Evolutionary conservation across 2,329 filamentous ascomycete species (phyloP).

Genomic region (Aspergillus sp.): DNA sequence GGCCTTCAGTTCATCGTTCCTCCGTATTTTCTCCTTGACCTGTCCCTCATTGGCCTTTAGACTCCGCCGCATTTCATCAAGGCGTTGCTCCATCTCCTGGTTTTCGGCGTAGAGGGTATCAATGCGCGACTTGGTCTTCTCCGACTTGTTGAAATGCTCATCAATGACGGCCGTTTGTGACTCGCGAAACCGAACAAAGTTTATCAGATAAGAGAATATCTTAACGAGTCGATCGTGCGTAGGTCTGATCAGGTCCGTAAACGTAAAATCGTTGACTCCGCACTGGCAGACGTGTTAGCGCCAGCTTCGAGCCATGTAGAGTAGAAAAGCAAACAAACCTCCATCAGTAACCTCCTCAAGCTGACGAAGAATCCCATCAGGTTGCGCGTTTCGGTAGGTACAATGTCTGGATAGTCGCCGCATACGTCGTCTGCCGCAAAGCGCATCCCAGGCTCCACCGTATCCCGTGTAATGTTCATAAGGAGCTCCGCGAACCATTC

Average conservation of each 20-base stretch:
- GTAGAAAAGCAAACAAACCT: constrained; percentile 30
- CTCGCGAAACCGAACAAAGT: constrained; percentile 95
- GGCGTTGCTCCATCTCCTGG: constrained; percentile 68
- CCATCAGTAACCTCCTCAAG: constrained; percentile 65
- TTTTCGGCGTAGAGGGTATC: constrained; percentile 79
- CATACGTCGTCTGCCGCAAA: constrained; percentile 81
- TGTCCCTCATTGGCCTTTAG: constrained; percentile 71
- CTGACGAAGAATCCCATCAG: constrained; percentile 93
- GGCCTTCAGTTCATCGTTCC: constrained; percentile 80
- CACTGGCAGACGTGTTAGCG: too few relatives aligned
- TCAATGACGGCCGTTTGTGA: constrained; percentile 84
- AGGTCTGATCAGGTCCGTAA: constrained; percentile 82
- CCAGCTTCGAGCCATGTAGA: too few relatives aligned
- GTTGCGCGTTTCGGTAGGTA: constrained; percentile 81
- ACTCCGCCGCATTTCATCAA: constrained; percentile 73
- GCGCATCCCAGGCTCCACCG: constrained; percentile 89
- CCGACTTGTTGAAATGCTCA: constrained; percentile 83
- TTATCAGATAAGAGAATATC: constrained; percentile 96
- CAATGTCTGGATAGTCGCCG: constrained; percentile 71
- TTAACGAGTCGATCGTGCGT: constrained; percentile 84
- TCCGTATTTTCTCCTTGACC: constrained; percentile 71
- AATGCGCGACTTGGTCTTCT: constrained; percentile 76
- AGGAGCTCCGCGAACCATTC: constrained; percentile 95
- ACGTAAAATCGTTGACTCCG: constrained; percentile 86
- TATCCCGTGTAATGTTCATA: constrained; percentile 86